Evolutionary conservation across 371 early-diverging fungal genomes (phyloP), one percentile per base, ranked within the genome.

Genomic region (Massospora cicadina): DNA sequence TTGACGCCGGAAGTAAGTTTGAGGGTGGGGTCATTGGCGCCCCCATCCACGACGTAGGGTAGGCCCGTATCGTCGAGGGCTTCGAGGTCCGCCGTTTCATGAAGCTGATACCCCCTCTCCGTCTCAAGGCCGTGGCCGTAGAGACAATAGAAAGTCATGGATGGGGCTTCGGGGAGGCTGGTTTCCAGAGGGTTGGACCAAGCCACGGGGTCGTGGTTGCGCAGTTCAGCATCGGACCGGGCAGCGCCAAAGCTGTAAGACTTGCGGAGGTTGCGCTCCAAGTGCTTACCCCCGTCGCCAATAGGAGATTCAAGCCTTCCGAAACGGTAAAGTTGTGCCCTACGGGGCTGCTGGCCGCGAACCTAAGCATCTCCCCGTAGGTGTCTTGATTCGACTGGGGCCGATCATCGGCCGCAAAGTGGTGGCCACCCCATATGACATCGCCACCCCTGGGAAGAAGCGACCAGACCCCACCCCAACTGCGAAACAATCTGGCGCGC

Each of bases 111-210:
- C 33, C 80, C 83, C 26, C 91, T 77, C 72, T 93, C 94, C 0
- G 92, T 91, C 0, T 73, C 72, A 21, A 82, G 77, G 24, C 89
- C 89, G 23, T 83, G 77, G 0, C 95, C 95, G 70, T 94, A 93
- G 13, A 91, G 66, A 65, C 87, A 87, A 70, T 86, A 87, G 24
- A 92, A 83, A 55, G 80, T 86, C 81, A 93, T 81, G 58, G 76
- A 72, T 5, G 89, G 89, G 0, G 90, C 90, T 56, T 76, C 72
- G 2, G 96, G 96, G 30, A 97, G 77, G 26, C 79, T 78, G 23
- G 86, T 80, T 65, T 89, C 80, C 12, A 96, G 69, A 25, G 95
- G 91, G 70, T 95, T 96, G 7, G 85, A 74, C 93, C 94, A 96
- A 28, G 79, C 81, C 2, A 76, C 76, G 23, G 77, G 80, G 64